Evolutionary conservation across 2,329 filamentous ascomycete species (phyloP).

Genomic region (Exophiala calicioides): DNA sequence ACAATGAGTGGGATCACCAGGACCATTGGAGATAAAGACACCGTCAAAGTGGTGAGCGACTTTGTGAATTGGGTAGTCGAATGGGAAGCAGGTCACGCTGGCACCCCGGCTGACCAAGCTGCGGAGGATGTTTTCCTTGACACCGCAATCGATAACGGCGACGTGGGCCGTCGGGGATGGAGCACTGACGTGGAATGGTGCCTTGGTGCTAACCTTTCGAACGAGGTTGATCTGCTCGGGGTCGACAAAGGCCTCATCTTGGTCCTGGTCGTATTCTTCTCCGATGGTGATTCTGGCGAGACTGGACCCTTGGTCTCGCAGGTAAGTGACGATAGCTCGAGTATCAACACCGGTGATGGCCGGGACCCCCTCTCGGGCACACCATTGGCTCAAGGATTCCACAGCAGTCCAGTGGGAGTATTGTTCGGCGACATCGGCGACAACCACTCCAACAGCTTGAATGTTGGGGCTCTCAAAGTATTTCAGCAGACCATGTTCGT

Average conservation of each 20-base stretch:
- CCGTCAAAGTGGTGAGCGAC: constrained; percentile 96
- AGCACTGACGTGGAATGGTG: constrained; percentile 91
- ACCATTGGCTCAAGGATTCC: constrained; percentile 90
- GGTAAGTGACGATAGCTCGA: constrained; percentile 89
- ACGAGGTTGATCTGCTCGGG: constrained; percentile 96
- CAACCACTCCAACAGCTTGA: constrained; percentile 92
- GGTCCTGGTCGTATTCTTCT: constrained; percentile 96
- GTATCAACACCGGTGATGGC: constrained; percentile 97
- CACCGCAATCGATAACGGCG: constrained; percentile 94
- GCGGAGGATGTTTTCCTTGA: constrained; percentile 99
- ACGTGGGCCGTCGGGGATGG: constrained; percentile 82
- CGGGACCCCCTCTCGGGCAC: constrained; percentile 90
- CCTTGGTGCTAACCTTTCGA: constrained; percentile 94
- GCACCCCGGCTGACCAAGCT: constrained; percentile 89
- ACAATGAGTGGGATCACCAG: constrained; percentile 96
- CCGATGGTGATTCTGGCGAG: constrained; percentile 92
- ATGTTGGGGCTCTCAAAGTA: constrained; percentile 99
- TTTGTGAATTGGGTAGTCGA: constrained; percentile 97
- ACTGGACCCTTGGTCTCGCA: constrained; percentile 95
- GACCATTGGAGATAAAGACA: constrained; percentile 98
- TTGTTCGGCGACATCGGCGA: constrained; percentile 87
- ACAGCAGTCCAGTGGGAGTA: constrained; percentile 99
- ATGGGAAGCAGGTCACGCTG: constrained; percentile 91
- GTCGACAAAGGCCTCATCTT: constrained; percentile 94
- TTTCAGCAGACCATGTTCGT: constrained; percentile 87